Conservation (phyloP, 2,329 filamentous ascomycete genomes). For the Stachybotrys echinatus region DNA sequence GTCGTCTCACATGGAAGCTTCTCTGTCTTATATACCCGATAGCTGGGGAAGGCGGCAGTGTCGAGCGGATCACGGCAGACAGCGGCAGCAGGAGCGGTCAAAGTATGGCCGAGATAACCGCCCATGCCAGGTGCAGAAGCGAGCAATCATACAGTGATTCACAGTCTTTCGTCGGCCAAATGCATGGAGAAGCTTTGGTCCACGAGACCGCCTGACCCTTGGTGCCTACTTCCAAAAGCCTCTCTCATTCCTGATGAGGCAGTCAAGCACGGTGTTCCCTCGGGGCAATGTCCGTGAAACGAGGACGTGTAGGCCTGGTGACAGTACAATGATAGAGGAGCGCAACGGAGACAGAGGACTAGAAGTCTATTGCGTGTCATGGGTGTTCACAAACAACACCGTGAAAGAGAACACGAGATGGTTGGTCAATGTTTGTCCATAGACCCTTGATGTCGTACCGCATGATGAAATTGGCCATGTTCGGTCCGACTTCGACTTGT, state of each 20-base stretch:
- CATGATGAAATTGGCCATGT: background rate
- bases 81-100: background rate
- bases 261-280: too few relatives aligned
- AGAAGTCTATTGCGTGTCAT: background rate
- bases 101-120: background rate
- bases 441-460: background rate
- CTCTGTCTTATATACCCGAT: background rate
- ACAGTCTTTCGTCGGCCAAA: background rate
- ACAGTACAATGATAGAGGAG: too few relatives aligned
- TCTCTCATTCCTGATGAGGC: too few relatives aligned
- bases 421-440: background rate
- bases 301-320: too few relatives aligned
- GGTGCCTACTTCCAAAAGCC: background rate
- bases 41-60: background rate
- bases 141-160: conserved; percentile 1
- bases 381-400: background rate
- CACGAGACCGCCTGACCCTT: background rate
- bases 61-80: background rate
- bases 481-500: background rate
- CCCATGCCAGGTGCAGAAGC: background rate
- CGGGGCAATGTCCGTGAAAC: too few relatives aligned
- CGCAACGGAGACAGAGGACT: too few relatives aligned
- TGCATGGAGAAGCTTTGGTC: background rate
- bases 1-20: background rate
- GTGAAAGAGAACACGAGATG: background rate